Evolutionary conservation across 2,329 filamentous ascomycete genomes (phyloP), one percentile per base, ranked within the genome.

Genomic region (Ustilaginoidea virens): DNA sequence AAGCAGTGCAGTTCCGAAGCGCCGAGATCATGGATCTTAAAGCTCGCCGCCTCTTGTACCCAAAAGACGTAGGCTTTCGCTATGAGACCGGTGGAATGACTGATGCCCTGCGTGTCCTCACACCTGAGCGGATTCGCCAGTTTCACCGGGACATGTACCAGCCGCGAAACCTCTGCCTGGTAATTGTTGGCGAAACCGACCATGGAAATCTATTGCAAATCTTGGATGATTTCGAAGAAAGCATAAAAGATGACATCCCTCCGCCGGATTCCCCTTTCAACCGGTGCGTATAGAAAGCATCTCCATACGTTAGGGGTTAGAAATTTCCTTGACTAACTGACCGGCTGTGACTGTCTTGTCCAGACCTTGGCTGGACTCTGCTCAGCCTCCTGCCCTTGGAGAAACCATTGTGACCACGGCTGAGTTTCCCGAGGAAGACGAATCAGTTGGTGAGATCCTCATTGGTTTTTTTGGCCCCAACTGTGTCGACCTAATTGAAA

Each of bases 61-160:
- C 86, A 0, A 74, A 90, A 49, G 79, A 81, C 26, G 74, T 92
- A 31, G 90, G 90, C 3, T 98, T 94, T 48, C 76, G 87, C 33
- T 96, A 94, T 42, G 90, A 98, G 55, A 98, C 90, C n/a, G 90
- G 90, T 9, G 90, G 90, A 10, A 83, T 94, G 77, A 92, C 92
- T 60, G 82, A 93, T 43, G 79, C 85, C 19, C 64, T 98, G 28
- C 75, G 90, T 23, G 74, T 85, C 3, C 60, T 98, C 26, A 90
- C 83, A 0, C 74, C 85, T 2, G 80, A 94, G 29, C 75, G 85
- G 22, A 98, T 98, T 39, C 76, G 90, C n/a, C 73, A 77, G 33
- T 98, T 96, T 45, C 90, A 98, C 52, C 75, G 75, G 36, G 80
- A 86, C 38, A 96, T 98, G 87, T 98, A 98, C 47, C 87, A 96